A percentile compares a stretch with the other conserved stretches of the same genome.
These are phyloP conservation scores for Falciphora oryzae DNA, from an alignment of 2,329 filamentous ascomycete genomes.

Conservation along the genomic window DNA sequence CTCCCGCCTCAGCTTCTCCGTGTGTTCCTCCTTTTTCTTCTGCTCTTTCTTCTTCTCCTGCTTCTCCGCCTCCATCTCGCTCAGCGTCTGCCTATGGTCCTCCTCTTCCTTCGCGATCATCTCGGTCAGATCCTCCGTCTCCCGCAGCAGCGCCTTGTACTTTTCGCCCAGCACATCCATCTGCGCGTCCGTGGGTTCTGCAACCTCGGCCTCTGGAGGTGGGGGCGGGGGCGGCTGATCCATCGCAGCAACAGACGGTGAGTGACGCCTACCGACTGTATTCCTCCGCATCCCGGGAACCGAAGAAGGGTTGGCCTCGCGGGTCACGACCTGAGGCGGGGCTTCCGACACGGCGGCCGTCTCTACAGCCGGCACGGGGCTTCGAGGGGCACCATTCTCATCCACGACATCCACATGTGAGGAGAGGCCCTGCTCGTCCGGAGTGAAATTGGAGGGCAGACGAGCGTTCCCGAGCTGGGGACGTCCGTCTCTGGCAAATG, in stretches of 20 bases:
- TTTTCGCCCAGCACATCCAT: slow-evolving; percentile 75
- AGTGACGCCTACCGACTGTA: slow-evolving; percentile 69
- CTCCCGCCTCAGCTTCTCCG: slow-evolving; percentile 74
- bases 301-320: slow-evolving; percentile 12
- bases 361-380: slow-evolving; percentile 53
- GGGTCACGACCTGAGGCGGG: neutral
- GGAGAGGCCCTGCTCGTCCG: slow-evolving; percentile 42
- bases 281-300: slow-evolving; percentile 44
- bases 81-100: slow-evolving; percentile 60
- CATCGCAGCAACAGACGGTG: slow-evolving; percentile 59
- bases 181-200: slow-evolving; percentile 56
- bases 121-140: slow-evolving; percentile 72
- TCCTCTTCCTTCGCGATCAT: slow-evolving; percentile 67
- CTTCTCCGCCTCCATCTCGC: slow-evolving; percentile 68
- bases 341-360: slow-evolving; percentile 37
- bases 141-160: slow-evolving; percentile 72
- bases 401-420: slow-evolving; percentile 38
- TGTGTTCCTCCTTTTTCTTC: slow-evolving; percentile 88
- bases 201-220: slow-evolving; percentile 31
- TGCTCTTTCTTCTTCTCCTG: slow-evolving; percentile 71
- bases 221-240: slow-evolving; percentile 36
- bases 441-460: slow-evolving; percentile 47
- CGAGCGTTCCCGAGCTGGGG: slow-evolving; percentile 54
- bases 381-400: slow-evolving; percentile 42
- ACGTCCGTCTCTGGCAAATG: slow-evolving; percentile 59